Evolutionary conservation across 1,284 basidiomycete species (phyloP).

Genomic region (Papiliotrema nemorosa): DNA sequence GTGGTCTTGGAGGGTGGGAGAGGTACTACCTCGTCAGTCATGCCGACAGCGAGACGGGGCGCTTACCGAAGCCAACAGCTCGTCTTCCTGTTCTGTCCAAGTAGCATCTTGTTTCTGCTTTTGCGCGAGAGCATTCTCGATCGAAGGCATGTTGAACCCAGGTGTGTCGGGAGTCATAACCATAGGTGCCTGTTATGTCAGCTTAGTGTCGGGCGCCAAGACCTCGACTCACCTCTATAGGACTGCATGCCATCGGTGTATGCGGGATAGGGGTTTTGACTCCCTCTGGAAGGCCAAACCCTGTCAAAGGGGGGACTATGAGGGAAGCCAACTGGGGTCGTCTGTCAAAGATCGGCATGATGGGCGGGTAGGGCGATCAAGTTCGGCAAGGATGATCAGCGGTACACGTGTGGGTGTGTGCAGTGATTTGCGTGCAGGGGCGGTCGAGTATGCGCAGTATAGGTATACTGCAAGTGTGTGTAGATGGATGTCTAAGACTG

Average conservation of each 20-base stretch:
- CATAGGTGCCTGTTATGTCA: slow-evolving; percentile 2
- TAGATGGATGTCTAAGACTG: too few species aligned
- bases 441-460: too few species aligned
- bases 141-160: slow-evolving; percentile 18
- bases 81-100: slow-evolving; percentile 41
- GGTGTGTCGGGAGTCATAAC: slow-evolving; percentile 41
- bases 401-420: too few species aligned
- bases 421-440: too few species aligned
- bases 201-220: neutral
- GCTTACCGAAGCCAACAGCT: slow-evolving; percentile 36
- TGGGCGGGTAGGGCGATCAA: slow-evolving; percentile 1
- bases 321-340: slow-evolving; percentile 4
- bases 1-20: slow-evolving; percentile 27
- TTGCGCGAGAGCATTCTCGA: slow-evolving; percentile 1
- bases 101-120: neutral
- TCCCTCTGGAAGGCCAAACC: neutral
- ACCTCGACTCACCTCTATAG: neutral
- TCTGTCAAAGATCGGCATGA: slow-evolving; percentile 5
- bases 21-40: slow-evolving; percentile 25
- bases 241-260: neutral
- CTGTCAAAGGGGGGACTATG: neutral
- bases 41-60: neutral
- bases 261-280: slow-evolving; percentile 5
- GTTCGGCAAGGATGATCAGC: neutral
- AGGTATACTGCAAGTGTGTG: too few species aligned